These are phyloP conservation scores for Chaetomium olivaceum DNA, from an alignment of 2,329 filamentous ascomycete species.

Conservation along the genomic window DNA sequence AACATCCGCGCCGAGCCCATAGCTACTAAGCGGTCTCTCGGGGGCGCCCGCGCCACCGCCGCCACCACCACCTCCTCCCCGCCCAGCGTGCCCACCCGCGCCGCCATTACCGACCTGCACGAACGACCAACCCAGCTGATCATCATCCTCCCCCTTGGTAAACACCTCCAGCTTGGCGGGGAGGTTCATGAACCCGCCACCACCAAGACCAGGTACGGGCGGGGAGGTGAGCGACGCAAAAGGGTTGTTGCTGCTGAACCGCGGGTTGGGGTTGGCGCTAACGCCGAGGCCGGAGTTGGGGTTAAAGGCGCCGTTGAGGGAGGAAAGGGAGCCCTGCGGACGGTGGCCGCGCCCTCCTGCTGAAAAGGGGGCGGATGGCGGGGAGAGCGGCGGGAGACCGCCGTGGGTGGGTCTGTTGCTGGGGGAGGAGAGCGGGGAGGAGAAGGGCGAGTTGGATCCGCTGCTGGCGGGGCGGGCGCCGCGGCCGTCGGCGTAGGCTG, in stretches of 20 bases:
- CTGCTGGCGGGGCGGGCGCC: slow-evolving; percentile 40
- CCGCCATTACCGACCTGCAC: slow-evolving; percentile 47
- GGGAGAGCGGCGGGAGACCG: slow-evolving; percentile 19
- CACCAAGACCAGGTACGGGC: slow-evolving; percentile 24
- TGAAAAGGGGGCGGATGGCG: slow-evolving; percentile 18
- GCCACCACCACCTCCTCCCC: slow-evolving; percentile 32
- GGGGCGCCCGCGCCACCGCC: slow-evolving; percentile 31
- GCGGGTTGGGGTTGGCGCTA: slow-evolving; percentile 36
- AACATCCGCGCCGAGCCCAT: slow-evolving; percentile 57
- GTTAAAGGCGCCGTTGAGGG: slow-evolving; percentile 19
- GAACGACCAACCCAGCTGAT: slow-evolving; percentile 58
- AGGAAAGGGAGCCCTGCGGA: slow-evolving; percentile 25
- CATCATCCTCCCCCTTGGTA: slow-evolving; percentile 60
- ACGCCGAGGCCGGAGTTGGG: slow-evolving; percentile 31
- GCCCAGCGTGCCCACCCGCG: not conserved
- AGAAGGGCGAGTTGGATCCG: slow-evolving; percentile 35
- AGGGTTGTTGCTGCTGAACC: slow-evolving; percentile 63
- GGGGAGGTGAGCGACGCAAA: slow-evolving; percentile 45
- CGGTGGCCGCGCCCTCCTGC: slow-evolving; percentile 18
- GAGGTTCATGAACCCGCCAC: slow-evolving; percentile 38
- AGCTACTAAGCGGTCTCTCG: slow-evolving; percentile 55
- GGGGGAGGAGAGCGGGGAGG: slow-evolving; percentile 11
- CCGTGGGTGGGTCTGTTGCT: not conserved
- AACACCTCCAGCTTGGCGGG: slow-evolving; percentile 61
- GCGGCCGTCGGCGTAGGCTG: slow-evolving; percentile 43